Evolutionary conservation across 345 rosid genomes (phyloP).

Genomic region (Arabis alpina): DNA sequence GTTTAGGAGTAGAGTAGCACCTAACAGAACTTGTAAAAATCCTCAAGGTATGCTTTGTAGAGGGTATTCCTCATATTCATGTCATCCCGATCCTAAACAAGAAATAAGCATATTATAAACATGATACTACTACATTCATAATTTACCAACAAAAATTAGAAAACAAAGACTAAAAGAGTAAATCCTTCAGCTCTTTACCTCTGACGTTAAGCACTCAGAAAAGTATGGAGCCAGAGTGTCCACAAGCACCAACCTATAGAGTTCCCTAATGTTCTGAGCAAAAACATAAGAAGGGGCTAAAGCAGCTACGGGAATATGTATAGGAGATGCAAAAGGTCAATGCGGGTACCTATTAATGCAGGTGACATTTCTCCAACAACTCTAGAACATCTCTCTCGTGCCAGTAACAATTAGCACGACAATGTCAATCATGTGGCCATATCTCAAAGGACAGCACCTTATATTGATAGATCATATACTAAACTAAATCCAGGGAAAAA

Average conservation of each 20-base stretch:
- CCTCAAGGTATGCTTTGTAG: conserved; percentile 97
- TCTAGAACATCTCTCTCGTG: conserved; percentile 99
- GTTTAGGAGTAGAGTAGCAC: conserved; percentile 43
- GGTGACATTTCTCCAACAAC: conserved; percentile 94
- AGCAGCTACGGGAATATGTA: no score
- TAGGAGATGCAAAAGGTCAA: neutral
- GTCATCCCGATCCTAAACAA: conserved; percentile 86
- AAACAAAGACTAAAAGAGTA: neutral
- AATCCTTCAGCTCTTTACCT: conserved; percentile 49
- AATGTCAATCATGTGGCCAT: conserved; percentile 99
- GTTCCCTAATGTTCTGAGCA: conserved; percentile 99
- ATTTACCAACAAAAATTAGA: neutral
- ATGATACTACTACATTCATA: neutral
- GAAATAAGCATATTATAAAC: neutral
- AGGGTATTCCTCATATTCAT: conserved; percentile 98
- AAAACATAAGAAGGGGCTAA: no score
- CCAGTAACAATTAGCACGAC: conserved; percentile 98
- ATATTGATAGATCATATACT: neutral
- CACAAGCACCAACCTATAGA: conserved; percentile 94
- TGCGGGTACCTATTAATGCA: conserved; percentile 93
- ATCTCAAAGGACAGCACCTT: conserved; percentile 26
- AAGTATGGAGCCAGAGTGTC: conserved; percentile 98
- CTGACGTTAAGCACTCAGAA: conserved; percentile 96
- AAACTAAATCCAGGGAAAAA: neutral
- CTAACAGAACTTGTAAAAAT: conserved; percentile 94